Evolutionary conservation across 345 rosid species (phyloP), one percentile per base, ranked within the genome.

Genomic region (Combretum micranthum): DNA sequence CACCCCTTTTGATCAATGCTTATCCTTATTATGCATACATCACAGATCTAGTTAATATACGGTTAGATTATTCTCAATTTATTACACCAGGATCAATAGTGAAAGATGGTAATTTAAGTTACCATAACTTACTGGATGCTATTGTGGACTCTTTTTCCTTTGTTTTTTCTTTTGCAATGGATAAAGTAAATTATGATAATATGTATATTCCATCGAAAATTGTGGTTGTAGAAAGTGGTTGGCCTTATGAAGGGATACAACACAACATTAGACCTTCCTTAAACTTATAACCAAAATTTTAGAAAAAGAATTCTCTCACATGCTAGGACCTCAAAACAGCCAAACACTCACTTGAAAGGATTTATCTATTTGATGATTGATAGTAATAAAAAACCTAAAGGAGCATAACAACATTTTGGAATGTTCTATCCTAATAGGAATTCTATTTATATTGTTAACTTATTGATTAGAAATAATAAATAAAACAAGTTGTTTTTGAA

Each of bases 201-300:
- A 57, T 66, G 17, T 22, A 13, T 18, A n/a, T n/a, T n/a, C n/a
- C n/a, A n/a, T n/a, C n/a, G n/a, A n/a, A n/a, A n/a, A 16, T 71
- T n/a, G 53, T 57, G n/a, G 55, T 67, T 17, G 21, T 66, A 0
- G 63, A 62, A 57, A 69, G 42, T 4, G 72, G 66, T 13, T 60
- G 72, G 72, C 72, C 72, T 12, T 10, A 72, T 72, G 16, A 44
- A 52, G 11, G 22, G 51, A 14, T 2, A 20, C 10, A 8, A 15
- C 55, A 21, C 68, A 13, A 50, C 51, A 0, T 12, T 0, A 17
- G 44, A 17, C 25, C 55, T 56, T 15, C 61, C 68, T 1, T 6
- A 19, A 20, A 56, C 25, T 5, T 64, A 64, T 44, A 56, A 64
- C 4, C n/a, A 47, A 50, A 63, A 63, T 21, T 42, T 63, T 12